Evolutionary conservation across 2,329 filamentous ascomycete species (phyloP), one percentile per base, ranked within the genome.

Genomic region (Neoarthrinium moseri): DNA sequence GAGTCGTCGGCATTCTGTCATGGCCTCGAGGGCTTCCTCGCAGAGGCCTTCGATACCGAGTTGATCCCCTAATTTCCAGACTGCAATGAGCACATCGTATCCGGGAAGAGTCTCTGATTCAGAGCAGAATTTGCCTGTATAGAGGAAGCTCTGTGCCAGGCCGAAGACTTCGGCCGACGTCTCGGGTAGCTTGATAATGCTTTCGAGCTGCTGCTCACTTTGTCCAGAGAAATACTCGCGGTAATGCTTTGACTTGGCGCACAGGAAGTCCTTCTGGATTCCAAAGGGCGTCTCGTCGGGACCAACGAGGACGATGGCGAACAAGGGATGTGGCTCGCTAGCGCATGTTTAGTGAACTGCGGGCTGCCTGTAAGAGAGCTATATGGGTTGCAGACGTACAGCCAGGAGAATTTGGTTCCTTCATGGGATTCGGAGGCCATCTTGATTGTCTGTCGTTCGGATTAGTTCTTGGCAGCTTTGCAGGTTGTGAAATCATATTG

Each of bases 181-280:
- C 7, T 80, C 65, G 13, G 75, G 73, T 1, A 82, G 69, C 35
- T 63, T 71, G 21, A 81, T 69, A 17, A 81, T 58, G 29, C 73
- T 63, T 56, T 81, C 78, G 7, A 81, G 56, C 8, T 67, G 62
- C 18, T 73, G 60, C 3, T 68, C 59, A 13, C 53, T 49, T 12
- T 56, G 49, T 27, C 61, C 57, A 27, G 57, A 60, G 36, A 83
- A 80, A 46, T 73, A 64, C 2, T 67, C 58, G 5, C 65, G 65
- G 53, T 77, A 83, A 54, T 69, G 72, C 2, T 64, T 55, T 7
- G 77, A 81, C 51, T 73, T 74, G 23, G 72, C 66, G 50, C 75
- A 78, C 20, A 83, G 64, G 45, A 81, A 80, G 57, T 83, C 75
- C 49, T 78, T 80, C 49, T 82, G 80, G 11, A 83, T 71, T 10